Percentiles rank a stretch among this genome's conserved stretches.
phyloP scores from a whole-genome alignment of 2,329 filamentous ascomycete species.

The Periglandula ipomoeae region DNA sequence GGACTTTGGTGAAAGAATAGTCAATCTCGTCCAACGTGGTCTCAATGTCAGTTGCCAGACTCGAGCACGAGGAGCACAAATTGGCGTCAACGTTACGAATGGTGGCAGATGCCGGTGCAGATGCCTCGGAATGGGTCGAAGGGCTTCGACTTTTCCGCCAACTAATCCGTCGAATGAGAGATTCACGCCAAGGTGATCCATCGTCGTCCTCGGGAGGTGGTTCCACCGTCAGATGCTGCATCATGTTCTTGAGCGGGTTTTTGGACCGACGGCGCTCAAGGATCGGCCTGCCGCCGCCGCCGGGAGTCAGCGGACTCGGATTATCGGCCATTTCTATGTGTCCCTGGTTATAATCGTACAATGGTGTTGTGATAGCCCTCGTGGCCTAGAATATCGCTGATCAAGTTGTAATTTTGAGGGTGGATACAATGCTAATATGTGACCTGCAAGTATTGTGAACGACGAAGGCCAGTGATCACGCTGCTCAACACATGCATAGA shows the following conservation, averaged over 20 bases:
- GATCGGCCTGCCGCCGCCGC: slow-evolving; percentile 15
- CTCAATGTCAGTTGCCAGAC: slow-evolving; percentile 25
- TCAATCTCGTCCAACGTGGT: slow-evolving; percentile 24
- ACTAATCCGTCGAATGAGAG: slow-evolving; percentile 26
- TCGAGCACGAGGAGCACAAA: slow-evolving; percentile 21
- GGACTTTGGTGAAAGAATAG: slow-evolving; percentile 17
- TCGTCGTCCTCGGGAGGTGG: slow-evolving; percentile 19
- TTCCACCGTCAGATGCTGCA: slow-evolving; percentile 28
- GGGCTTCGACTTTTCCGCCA: slow-evolving; percentile 27
- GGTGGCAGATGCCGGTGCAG: slow-evolving; percentile 10
- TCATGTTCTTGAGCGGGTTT: slow-evolving; percentile 27
- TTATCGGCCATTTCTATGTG: slow-evolving; percentile 18
- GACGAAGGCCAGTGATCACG: not conserved
- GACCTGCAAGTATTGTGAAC: not conserved
- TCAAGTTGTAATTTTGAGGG: too few relatives aligned
- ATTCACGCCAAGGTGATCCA: slow-evolving; percentile 18
- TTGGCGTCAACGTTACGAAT: slow-evolving; percentile 20
- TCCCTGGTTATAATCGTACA: too few relatives aligned
- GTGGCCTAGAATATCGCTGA: too few relatives aligned
- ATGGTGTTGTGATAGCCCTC: too few relatives aligned
- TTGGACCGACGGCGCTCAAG: slow-evolving; percentile 23
- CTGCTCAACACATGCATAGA: not conserved
- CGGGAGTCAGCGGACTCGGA: slow-evolving; percentile 16
- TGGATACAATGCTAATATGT: too few relatives aligned
- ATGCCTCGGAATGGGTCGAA: slow-evolving; percentile 23